Conservation (phyloP, 352 stramenopile genomes). For the Pythium aristosporum region DNA sequence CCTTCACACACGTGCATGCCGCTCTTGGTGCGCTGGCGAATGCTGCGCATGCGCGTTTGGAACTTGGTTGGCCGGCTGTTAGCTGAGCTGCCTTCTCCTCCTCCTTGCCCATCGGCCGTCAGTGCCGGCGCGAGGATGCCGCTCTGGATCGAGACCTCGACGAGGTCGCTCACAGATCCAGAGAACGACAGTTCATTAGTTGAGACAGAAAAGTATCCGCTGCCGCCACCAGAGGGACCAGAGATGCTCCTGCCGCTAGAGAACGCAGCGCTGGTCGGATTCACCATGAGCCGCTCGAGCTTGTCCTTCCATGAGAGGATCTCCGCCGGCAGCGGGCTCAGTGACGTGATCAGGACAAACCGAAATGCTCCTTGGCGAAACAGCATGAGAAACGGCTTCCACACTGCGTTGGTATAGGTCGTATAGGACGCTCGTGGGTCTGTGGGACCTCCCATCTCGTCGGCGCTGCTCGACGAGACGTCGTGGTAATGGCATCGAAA, state of each 20-base stretch:
- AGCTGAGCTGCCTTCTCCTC: slow-evolving; percentile 1
- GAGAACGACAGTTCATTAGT: slow-evolving; percentile 16
- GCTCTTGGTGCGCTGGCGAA: slow-evolving; percentile 31
- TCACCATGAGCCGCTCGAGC: slow-evolving; percentile 36
- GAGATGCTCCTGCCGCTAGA: slow-evolving; percentile 5
- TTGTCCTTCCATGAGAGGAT: slow-evolving; percentile 61
- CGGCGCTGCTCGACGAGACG: slow-evolving; percentile 13
- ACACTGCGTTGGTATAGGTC: slow-evolving; percentile 32
- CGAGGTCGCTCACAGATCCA: slow-evolving; percentile 30
- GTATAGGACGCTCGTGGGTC: slow-evolving; percentile 18
- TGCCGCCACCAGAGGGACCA: neutral
- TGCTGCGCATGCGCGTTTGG: slow-evolving; percentile 30
- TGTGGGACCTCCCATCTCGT: slow-evolving; percentile 9
- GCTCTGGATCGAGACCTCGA: slow-evolving; percentile 35
- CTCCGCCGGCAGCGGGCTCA: slow-evolving; percentile 38
- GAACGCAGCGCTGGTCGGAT: neutral
- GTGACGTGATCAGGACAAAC: slow-evolving; percentile 53
- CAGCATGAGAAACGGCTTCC: slow-evolving; percentile 56
- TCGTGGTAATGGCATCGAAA: slow-evolving; percentile 54
- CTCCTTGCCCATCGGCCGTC: slow-evolving; percentile 4
- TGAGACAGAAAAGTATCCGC: neutral
- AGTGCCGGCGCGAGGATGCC: slow-evolving; percentile 26
- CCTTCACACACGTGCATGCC: slow-evolving; percentile 32
- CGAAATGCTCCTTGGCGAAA: slow-evolving; percentile 48
- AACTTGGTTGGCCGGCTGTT: slow-evolving; percentile 23